Conservation (phyloP, 768 basidiomycete species). For the Galerina marginata region DNA sequence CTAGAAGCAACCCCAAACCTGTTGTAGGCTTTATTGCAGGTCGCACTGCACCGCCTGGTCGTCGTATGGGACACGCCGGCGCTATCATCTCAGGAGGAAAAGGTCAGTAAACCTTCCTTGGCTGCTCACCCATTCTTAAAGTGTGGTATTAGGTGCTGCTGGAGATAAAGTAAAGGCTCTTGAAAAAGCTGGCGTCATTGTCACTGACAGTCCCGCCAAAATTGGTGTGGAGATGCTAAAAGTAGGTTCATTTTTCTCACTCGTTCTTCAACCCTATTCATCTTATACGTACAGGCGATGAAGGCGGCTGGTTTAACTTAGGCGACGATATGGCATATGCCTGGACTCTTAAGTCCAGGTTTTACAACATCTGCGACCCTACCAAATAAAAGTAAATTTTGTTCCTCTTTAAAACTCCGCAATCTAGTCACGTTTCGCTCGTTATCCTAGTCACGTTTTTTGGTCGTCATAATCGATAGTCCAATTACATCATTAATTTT, state of each 20-base stretch:
- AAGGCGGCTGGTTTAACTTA: conserved; percentile 72
- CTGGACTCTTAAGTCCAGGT: too few relatives aligned
- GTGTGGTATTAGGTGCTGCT: conserved; percentile 67
- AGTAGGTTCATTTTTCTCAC: conserved; percentile 46
- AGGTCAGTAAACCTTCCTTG: conserved; percentile 50
- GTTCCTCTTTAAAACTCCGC: too few relatives aligned
- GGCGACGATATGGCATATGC: too few relatives aligned
- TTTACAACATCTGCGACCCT: too few relatives aligned
- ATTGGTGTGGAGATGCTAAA: conserved; percentile 91
- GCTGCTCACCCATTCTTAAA: background rate
- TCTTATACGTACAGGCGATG: conserved; percentile 63
- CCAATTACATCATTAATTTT: too few relatives aligned
- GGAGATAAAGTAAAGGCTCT: conserved; percentile 92
- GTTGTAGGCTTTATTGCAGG: conserved; percentile 99
- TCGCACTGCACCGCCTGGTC: conserved; percentile 94
- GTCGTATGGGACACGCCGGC: conserved; percentile 98
- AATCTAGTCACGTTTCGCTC: too few relatives aligned
- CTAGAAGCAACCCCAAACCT: conserved; percentile 84
- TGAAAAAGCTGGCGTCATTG: conserved; percentile 89
- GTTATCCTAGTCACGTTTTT: too few relatives aligned
- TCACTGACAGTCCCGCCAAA: conserved; percentile 94
- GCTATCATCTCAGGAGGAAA: conserved; percentile 99
- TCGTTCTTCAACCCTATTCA: background rate
- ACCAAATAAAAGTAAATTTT: too few relatives aligned
- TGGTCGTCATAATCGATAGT: too few relatives aligned